phyloP scores from a whole-genome alignment of 1,284 basidiomycete species.

The Baeospora myosura region DNA sequence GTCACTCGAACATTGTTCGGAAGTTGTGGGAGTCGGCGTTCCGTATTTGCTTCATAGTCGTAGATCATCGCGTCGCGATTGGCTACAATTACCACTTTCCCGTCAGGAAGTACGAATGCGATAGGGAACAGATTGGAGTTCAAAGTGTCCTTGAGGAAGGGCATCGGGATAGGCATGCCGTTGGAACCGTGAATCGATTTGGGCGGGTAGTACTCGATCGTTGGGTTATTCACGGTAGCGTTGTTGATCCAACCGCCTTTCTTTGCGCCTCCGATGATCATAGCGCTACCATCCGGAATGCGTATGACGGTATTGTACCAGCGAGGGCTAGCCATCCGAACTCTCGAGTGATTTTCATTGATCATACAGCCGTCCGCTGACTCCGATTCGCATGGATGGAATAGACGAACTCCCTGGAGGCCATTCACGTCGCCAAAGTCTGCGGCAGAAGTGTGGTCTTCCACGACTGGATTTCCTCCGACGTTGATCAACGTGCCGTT shows the following conservation, averaged over 20 bases:
- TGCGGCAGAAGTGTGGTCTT: conserved; percentile 50
- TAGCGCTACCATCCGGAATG: conserved; percentile 68
- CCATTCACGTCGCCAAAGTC: conserved; percentile 75
- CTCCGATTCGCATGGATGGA: conserved; percentile 58
- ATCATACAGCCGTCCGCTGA: conserved; percentile 47
- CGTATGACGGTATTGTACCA: conserved; percentile 74
- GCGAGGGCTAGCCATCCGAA: conserved; percentile 66
- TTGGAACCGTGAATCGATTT: conserved; percentile 61
- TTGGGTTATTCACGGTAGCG: conserved; percentile 71
- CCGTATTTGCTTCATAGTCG: conserved; percentile 61
- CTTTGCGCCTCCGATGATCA: conserved; percentile 75
- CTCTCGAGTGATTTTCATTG: conserved; percentile 54
- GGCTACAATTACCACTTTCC: conserved; percentile 70
- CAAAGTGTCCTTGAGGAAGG: conserved; percentile 66
- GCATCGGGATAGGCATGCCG: conserved; percentile 54
- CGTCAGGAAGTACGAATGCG: conserved; percentile 67
- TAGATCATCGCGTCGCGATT: conserved; percentile 78
- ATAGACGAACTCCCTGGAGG: conserved; percentile 65
- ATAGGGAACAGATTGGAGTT: conserved; percentile 80
- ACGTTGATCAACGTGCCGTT: conserved; percentile 74
- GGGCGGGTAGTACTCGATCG: conserved; percentile 74
- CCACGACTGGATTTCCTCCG: conserved; percentile 71
- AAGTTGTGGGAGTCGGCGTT: conserved; percentile 57
- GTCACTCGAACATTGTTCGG: conserved; percentile 78
- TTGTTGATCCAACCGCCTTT: conserved; percentile 81